phyloP scores from a whole-genome alignment of 163 green algal species.

The Chloroidium sp. region DNA sequence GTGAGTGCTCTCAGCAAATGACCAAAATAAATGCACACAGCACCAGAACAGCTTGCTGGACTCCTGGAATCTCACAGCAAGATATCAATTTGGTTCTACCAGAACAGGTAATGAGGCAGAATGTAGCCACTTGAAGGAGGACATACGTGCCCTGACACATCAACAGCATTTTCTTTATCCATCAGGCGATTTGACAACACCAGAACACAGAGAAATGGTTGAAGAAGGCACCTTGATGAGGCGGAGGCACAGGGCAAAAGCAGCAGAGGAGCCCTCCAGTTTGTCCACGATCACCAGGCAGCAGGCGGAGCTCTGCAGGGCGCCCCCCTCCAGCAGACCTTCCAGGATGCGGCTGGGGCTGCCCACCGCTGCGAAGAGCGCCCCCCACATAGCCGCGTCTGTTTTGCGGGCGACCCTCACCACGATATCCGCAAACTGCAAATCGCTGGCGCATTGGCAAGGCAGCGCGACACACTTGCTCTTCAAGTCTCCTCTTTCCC shows the following conservation, averaged over 20 bases:
- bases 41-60: not conserved
- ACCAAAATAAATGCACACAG: no score
- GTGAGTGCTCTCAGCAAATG: no score
- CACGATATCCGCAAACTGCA: conserved; percentile 51
- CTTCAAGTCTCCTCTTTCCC: no score
- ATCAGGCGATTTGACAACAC: not conserved
- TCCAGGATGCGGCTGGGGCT: conserved; percentile 55
- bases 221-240: conserved; percentile 27
- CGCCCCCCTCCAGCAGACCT: conserved; percentile 49
- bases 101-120: not conserved
- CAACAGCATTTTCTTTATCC: not conserved
- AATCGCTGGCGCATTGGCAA: no score
- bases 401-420: conserved; percentile 83
- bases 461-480: no score
- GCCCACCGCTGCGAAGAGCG: conserved; percentile 77
- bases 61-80: not conserved
- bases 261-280: conserved; percentile 50
- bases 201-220: not conserved
- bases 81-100: not conserved
- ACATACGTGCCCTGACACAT: not conserved
- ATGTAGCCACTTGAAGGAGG: not conserved
- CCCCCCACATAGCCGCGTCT: conserved; percentile 75
- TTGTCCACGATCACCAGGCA: conserved; percentile 54
- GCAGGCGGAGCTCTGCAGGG: conserved; percentile 49
- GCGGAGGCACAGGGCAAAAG: conserved; percentile 51